Base-by-base conservation (phyloP, 2,329 filamentous ascomycete species). In the Raffaelea ambrosiae region DNA sequence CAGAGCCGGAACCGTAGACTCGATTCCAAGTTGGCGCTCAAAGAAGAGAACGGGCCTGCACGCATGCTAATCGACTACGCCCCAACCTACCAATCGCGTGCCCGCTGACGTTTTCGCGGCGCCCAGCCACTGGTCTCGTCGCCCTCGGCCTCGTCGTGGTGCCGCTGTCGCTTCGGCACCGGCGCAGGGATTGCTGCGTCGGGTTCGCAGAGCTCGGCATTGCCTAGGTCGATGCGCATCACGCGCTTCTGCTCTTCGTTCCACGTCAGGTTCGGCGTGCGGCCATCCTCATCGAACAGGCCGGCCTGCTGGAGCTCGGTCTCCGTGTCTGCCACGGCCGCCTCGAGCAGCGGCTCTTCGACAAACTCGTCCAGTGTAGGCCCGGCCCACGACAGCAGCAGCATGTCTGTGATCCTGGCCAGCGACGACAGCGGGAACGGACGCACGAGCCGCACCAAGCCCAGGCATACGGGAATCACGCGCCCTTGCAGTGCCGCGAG, bases 361-460 rank as follows among this genome's bases (percentile, higher is more conserved):
- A n/a, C n/a, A n/a, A n/a, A n/a, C 10, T 35, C 18, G 23, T 23
- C 4, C 20, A 44, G 36, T 26, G 23, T 22, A 22, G n/a, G 18
- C 31, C 49, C 51, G 10, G 47, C 51, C 21, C 36, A 53, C 29
- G 51, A 51, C 39, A 53, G 36, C 10, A 53, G 44, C 47, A 53
- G 35, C 47, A 53, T 47, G 31, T 51, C 38, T 13, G 42, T 42
- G 22, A 53, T 40, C 21, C 23, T 18, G 5, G 26, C 46, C n/a
- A 44, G 19, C 23, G 43, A 36, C 43, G 43, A 35, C 19, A 54
- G 38, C 13, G 40, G 36, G 41, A 46, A 54, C 8, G 26, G 38
- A 5, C 23, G 19, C 5, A 33, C 42, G 16, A 54, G 48, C 19
- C 48, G 29, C 13, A 54, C 40, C 19, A 46, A 10, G 22, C 52